Percentiles rank a stretch among this genome's conserved stretches.
phyloP scores from a whole-genome alignment of 1,284 basidiomycete genomes.

The Pseudozyma sp. region DNA sequence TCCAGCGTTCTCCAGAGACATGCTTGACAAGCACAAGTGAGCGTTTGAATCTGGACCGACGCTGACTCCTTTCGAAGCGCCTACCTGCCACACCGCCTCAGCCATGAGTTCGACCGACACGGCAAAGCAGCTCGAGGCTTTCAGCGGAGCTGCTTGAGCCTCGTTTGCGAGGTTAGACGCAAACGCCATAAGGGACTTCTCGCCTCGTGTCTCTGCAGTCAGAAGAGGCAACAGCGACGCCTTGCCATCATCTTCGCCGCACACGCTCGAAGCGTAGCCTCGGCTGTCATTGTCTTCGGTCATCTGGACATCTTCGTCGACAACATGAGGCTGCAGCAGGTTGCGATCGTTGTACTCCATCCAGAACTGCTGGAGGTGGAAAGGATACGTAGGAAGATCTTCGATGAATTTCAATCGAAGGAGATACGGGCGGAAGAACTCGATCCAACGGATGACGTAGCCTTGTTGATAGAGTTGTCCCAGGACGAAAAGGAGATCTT shows the following conservation, averaged over 20 bases:
- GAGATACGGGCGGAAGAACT: slow-evolving; percentile 25
- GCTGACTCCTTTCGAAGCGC: not conserved
- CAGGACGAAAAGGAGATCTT: slow-evolving; percentile 8
- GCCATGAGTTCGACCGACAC: slow-evolving; percentile 20
- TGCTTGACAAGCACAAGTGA: not conserved
- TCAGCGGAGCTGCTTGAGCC: slow-evolving; percentile 3
- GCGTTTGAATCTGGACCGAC: not conserved
- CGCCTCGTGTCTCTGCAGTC: slow-evolving; percentile 8
- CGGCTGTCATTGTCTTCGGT: not conserved
- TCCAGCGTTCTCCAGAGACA: not conserved
- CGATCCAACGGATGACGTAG: slow-evolving; percentile 32
- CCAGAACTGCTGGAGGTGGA: slow-evolving; percentile 44
- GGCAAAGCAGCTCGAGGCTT: slow-evolving; percentile 1
- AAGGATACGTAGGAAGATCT: slow-evolving; percentile 40
- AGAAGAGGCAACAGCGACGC: slow-evolving; percentile 17
- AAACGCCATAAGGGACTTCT: slow-evolving; percentile 2
- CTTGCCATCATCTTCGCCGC: not conserved
- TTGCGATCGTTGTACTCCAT: slow-evolving; percentile 55
- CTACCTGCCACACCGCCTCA: slow-evolving; percentile 14
- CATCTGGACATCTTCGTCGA: not conserved
- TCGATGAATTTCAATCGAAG: slow-evolving; percentile 6
- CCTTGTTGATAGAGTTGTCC: slow-evolving; percentile 28
- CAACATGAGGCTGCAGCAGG: slow-evolving; percentile 15
- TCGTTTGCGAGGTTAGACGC: slow-evolving; percentile 10
- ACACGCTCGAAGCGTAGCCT: no score